Conservation (phyloP, 352 stramenopile genomes). For the Phytophthora pluvialis region DNA sequence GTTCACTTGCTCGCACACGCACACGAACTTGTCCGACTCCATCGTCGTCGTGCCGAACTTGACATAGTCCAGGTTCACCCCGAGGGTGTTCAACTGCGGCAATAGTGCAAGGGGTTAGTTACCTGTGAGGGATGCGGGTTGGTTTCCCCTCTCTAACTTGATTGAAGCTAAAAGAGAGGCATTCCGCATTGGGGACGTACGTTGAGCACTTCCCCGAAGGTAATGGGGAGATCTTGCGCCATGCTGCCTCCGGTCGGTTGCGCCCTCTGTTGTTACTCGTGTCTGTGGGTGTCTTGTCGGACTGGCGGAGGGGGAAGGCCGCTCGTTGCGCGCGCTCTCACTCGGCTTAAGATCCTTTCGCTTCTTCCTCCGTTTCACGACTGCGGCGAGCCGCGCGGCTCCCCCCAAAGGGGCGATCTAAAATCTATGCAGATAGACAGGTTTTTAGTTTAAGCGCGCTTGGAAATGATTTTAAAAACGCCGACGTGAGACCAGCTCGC, state of each 20-base stretch:
- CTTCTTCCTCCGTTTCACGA: slow-evolving; percentile 79
- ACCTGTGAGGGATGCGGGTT: slow-evolving; percentile 5
- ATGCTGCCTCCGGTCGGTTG: slow-evolving; percentile 41
- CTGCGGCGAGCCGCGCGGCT: slow-evolving; percentile 47
- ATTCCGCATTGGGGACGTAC: slow-evolving; percentile 54
- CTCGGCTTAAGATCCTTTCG: slow-evolving; percentile 36
- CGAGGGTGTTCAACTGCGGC: slow-evolving; percentile 81
- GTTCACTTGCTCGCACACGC: slow-evolving; percentile 92
- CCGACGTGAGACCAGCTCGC: neutral
- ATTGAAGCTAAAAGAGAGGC: slow-evolving; percentile 15
- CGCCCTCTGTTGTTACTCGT: slow-evolving; percentile 11
- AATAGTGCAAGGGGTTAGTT: slow-evolving; percentile 12
- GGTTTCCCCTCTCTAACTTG: slow-evolving; percentile 18
- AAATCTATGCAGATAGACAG: slow-evolving; percentile 33
- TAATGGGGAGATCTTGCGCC: slow-evolving; percentile 91
- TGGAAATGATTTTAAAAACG: slow-evolving; percentile 9
- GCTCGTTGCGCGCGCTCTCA: slow-evolving; percentile 23
- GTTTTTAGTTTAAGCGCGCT: slow-evolving; percentile 36
- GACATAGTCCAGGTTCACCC: slow-evolving; percentile 92
- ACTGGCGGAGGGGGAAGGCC: slow-evolving; percentile 27
- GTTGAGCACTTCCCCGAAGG: slow-evolving; percentile 91
- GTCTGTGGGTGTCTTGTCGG: slow-evolving; percentile 32
- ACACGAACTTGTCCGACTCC: slow-evolving; percentile 98
- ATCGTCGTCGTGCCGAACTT: slow-evolving; percentile 96
- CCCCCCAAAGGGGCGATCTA: slow-evolving; percentile 28